A percentile compares a stretch with the other conserved stretches of the same genome.
phyloP scores from a whole-genome alignment of 768 basidiomycete species.

The Russula sp. region DNA sequence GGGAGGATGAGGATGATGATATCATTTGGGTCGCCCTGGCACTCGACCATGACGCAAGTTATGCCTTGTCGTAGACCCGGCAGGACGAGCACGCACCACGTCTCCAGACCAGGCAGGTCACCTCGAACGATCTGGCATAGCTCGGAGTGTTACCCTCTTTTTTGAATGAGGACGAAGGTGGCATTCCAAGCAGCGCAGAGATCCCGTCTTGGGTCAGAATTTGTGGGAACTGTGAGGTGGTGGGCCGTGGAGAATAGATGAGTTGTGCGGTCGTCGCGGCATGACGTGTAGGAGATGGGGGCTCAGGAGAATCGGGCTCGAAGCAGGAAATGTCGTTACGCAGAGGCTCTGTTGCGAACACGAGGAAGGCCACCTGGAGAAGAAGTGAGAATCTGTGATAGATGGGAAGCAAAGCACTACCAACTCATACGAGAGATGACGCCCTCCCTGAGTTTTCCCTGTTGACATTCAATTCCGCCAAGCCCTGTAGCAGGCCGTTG shows the following conservation, averaged over 20 bases:
- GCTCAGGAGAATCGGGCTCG: slow-evolving; percentile 9
- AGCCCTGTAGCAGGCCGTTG: slow-evolving; percentile 7
- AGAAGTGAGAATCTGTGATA: too few relatives aligned
- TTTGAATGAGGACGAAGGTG: slow-evolving; percentile 29
- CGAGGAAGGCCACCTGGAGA: too few relatives aligned
- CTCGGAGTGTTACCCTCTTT: slow-evolving; percentile 33
- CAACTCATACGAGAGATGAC: too few relatives aligned
- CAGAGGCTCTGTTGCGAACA: slow-evolving; percentile 23
- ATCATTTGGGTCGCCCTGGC: too few relatives aligned
- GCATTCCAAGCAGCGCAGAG: slow-evolving; percentile 52
- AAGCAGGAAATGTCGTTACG: slow-evolving; percentile 11
- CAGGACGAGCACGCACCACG: too few relatives aligned
- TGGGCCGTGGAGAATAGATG: slow-evolving; percentile 52
- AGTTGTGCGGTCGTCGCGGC: slow-evolving; percentile 24
- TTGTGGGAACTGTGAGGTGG: slow-evolving; percentile 47
- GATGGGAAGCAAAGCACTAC: too few relatives aligned
- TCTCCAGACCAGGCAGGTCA: too few relatives aligned
- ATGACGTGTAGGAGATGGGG: slow-evolving; percentile 8
- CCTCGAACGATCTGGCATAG: too few relatives aligned
- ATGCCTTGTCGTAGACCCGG: too few relatives aligned
- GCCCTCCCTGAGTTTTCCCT: slow-evolving; percentile 31
- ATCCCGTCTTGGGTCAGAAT: slow-evolving; percentile 68
- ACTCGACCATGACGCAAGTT: too few relatives aligned
- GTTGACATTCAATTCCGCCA: slow-evolving; percentile 12
- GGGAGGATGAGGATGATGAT: too few relatives aligned